Evolutionary conservation across 2,329 filamentous ascomycete species (phyloP), one percentile per base, ranked within the genome.

Genomic region (Ophiostoma australiae): DNA sequence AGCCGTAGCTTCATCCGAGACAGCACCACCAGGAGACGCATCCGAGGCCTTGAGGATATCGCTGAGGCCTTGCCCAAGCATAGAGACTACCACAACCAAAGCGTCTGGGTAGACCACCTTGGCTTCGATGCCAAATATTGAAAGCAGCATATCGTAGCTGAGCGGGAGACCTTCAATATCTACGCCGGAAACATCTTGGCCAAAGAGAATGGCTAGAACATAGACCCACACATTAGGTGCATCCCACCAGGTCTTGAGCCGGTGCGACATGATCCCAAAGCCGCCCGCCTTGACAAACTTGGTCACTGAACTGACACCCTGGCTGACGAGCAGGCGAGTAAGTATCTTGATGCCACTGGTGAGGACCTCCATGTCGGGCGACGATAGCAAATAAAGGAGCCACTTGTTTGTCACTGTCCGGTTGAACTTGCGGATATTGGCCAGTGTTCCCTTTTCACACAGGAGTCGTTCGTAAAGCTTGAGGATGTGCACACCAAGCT

Each of bases 371-470:
- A 91, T 85, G 72, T 98, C 91, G 73, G 92, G 88, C 78, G 97
- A 94, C 8, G 92, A 92, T 69, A 98, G 85, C 17, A 99, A 86
- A 79, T 97, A 97, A 17, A 99, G 82, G 17, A 97, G 86, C 94
- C 94, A 97, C 90, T 97, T 97, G 76, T 97, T 97, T 31, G 94
- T 97, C 10, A 99, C 94, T 1, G 94, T 96, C 77, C 91, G 91
- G 5, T 93, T 92, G 82, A 99, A 98, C 76, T 93, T 95, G 77
- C 90, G 88, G 71, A 97, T 91, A 73, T 90, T 89, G 17, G 83
- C 83, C 11, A 85, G 81, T 74, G 90, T 92, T 31, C 85, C 85
- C 75, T 88, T 87, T 73, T 92, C 89, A 76, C 93, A 97, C 11
- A 97, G 82, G 13, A 97, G 84, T 35, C 89, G 85, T 8, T 90